Base-by-base conservation (phyloP, 257 asterid species). In the Jacaranda copaia region DNA sequence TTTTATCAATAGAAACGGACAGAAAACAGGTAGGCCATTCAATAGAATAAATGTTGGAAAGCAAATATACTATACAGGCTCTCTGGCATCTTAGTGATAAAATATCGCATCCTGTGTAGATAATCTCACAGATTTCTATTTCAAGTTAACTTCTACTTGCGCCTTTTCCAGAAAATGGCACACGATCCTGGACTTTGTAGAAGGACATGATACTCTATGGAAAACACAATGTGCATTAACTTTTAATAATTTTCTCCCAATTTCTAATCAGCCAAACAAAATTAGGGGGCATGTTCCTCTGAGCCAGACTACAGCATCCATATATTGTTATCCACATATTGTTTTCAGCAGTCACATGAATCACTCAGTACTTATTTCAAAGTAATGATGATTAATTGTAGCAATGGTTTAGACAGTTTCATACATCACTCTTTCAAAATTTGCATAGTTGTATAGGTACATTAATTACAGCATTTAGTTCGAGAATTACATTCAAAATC, bases 341-440 rank as follows among this genome's bases (percentile, higher is more conserved):
- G 25, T 3, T 16, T 68, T 19, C 51, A 69, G 57, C 15, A 48
- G 32, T 55, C 52, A 5, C 45, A 42, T 20, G 32, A 62, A 74
- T 71, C 59, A 61, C 62, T 18, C 58, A 6, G 51, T 62, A 36
- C 77, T 48, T 61, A 51, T 42, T 80, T 70, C 57, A 77, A 66
- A 73, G 11, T 65, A 71, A 36, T 45, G 63, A 77, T 65, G 25
- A 61, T 36, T 49, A 35, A 66, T 18, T 66, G 42, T 49, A 62
- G 15, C 25, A 18, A 75, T 6, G 57, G 12, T 12, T 52, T 52
- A 45, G 12, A 38, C 66, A 35, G 40, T 52, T 62, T 11, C 52
- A 5, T 10, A 36, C 13, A 55, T 39, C 58, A 45, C 35, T 14
- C 53, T 7, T 6, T 68, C 38, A 68, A 57, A 62, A 72, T 77